These are phyloP conservation scores for Lyophyllum semitale DNA, from an alignment of 768 basidiomycete species.

Conservation along the genomic window DNA sequence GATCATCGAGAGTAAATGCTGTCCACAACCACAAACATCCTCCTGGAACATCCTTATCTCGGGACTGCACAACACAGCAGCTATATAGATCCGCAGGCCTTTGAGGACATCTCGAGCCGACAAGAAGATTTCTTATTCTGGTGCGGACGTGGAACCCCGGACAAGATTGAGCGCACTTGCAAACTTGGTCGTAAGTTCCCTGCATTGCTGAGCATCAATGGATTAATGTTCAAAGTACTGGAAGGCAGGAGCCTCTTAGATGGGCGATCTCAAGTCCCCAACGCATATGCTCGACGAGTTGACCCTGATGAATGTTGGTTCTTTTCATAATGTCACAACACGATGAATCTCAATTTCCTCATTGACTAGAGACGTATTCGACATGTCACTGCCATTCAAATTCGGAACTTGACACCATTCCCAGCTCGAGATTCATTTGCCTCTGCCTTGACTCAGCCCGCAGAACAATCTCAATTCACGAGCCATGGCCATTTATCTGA, in stretches of 20 bases:
- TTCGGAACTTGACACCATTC: conserved; percentile 84
- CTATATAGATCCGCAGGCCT: neutral
- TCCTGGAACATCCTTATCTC: neutral
- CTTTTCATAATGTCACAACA: neutral
- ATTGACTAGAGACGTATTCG: conserved; percentile 66
- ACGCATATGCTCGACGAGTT: neutral
- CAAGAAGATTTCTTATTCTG: neutral
- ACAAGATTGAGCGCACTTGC: neutral
- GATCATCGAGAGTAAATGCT: neutral
- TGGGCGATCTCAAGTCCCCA: neutral
- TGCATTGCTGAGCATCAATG: neutral
- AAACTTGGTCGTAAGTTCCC: neutral
- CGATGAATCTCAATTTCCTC: conserved; percentile 8
- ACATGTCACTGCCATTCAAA: conserved; percentile 71
- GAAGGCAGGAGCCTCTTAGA: neutral
- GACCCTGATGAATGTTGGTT: conserved; percentile 14
- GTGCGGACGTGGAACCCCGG: neutral
- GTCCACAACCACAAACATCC: conserved; percentile 1
- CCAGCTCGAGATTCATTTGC: conserved; percentile 78
- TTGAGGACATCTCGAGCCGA: neutral
- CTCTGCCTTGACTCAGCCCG: conserved; percentile 70
- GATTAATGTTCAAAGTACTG: neutral
- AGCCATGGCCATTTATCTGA: conserved; percentile 62
- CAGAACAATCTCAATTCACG: conserved; percentile 61
- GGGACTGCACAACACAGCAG: neutral